Conservation (phyloP, 108 stramenopile species). For the Parietichytrium sp. region DNA sequence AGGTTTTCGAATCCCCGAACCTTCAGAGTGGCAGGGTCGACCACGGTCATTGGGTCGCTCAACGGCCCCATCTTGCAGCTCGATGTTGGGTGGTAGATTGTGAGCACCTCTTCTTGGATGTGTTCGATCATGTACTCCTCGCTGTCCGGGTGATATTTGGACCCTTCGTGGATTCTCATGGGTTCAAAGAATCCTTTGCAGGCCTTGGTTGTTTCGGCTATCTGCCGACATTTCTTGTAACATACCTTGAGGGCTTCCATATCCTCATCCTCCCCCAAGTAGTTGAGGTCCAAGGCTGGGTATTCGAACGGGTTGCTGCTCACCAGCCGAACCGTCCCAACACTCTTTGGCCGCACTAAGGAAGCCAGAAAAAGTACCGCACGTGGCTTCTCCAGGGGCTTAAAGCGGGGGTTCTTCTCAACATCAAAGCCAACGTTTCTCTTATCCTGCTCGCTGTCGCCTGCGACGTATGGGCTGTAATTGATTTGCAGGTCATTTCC, state of each 20-base stretch:
- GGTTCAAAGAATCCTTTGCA: neutral
- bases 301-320: neutral
- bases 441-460: neutral
- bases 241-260: neutral
- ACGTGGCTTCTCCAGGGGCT: neutral
- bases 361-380: neutral
- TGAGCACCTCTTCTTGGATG: neutral
- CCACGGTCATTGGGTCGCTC: neutral
- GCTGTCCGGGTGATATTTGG: neutral
- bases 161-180: neutral
- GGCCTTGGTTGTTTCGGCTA: slow-evolving; percentile 4
- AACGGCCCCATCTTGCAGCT: slow-evolving; percentile 13
- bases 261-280: slow-evolving; percentile 4
- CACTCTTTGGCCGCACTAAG: neutral
- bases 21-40: slow-evolving; percentile 16
- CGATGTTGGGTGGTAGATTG: neutral
- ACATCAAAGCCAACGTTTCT: neutral
- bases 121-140: slow-evolving; percentile 19
- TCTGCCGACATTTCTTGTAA: neutral
- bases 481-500: slow-evolving; percentile 15
- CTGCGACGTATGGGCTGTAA: neutral
- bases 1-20: slow-evolving; percentile 11
- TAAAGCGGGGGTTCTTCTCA: neutral
- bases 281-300: slow-evolving; percentile 7
- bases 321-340: neutral